Evolutionary conservation across 164 flowering plant genomes (phyloP), one percentile per base, ranked within the genome.

Genomic region (Saururus chinensis): DNA sequence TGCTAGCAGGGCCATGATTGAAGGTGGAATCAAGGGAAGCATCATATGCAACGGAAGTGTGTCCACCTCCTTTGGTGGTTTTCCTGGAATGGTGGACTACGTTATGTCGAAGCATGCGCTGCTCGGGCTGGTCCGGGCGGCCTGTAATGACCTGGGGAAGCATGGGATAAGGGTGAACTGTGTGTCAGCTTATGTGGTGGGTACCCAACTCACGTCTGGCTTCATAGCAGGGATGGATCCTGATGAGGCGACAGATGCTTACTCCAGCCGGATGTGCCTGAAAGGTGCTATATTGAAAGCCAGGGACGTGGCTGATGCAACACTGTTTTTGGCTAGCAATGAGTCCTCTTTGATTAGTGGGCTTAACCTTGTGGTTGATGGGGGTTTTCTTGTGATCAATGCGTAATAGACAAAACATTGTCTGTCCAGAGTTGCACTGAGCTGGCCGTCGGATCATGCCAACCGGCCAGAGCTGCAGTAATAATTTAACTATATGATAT

Each of bases 1-100:
- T 23, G 83, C 81, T 0, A 65, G 81, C 9, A 64, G 71, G 20
- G 83, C 68, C 49, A 80, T 80, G 81, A 60, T 77, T 42, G 69
- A 77, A 1, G 67, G 70, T 0, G 60, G 71, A 11, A 40, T 40
- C 0, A n/a, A 53, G 1, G 81, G 81, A 8, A 58, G 76, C 71
- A 75, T 80, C 13, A 73, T 80, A 17, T 66, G 65, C 12, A 75
- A 13, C 22, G 57, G 57, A 24, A 19, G n/a, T n/a, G n/a, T n/a
- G n/a, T n/a, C n/a, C n/a, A n/a, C n/a, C n/a, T n/a, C n/a, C n/a
- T n/a, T n/a, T n/a, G n/a, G n/a, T n/a, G n/a, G n/a, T n/a, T n/a
- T n/a, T n/a, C n/a, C n/a, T n/a, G n/a, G n/a, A n/a, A n/a, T n/a
- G n/a, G n/a, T n/a, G n/a, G n/a, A n/a, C n/a, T n/a, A n/a, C n/a